These are phyloP conservation scores for Larix sibirica DNA, from an alignment of 83 land plant genomes.

Conservation along the genomic window DNA sequence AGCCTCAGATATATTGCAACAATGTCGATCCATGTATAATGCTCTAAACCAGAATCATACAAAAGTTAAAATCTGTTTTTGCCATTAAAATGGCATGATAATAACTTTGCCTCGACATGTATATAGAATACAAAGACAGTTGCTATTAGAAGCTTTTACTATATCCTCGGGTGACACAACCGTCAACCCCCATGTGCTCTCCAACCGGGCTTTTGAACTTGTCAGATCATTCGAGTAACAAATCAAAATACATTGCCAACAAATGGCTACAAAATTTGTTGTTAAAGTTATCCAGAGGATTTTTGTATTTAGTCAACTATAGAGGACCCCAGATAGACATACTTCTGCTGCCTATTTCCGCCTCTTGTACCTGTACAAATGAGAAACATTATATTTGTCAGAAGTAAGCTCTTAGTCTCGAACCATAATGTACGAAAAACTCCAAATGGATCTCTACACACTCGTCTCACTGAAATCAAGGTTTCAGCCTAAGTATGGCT, in stretches of 20 bases:
- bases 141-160: not conserved
- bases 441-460: too few relatives aligned
- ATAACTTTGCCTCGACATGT: not conserved
- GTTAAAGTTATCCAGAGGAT: not conserved
- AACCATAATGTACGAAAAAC: not conserved
- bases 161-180: not conserved
- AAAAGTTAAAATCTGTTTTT: not conserved
- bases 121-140: not conserved
- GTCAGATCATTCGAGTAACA: not conserved
- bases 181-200: not conserved
- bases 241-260: not conserved
- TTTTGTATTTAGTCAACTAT: not conserved
- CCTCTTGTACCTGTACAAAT: conserved; percentile 16
- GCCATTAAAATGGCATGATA: not conserved
- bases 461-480: too few relatives aligned
- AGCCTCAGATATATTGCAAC: not conserved
- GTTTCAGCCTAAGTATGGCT: too few relatives aligned
- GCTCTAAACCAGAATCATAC: not conserved
- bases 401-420: not conserved
- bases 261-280: not conserved
- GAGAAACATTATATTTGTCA: not conserved
- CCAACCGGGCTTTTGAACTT: not conserved
- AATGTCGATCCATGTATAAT: not conserved
- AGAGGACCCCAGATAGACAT: not conserved
- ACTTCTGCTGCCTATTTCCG: not conserved